Conservation (phyloP, 192 early-diverging fungal species). For the Coemansia sp. region DNA sequence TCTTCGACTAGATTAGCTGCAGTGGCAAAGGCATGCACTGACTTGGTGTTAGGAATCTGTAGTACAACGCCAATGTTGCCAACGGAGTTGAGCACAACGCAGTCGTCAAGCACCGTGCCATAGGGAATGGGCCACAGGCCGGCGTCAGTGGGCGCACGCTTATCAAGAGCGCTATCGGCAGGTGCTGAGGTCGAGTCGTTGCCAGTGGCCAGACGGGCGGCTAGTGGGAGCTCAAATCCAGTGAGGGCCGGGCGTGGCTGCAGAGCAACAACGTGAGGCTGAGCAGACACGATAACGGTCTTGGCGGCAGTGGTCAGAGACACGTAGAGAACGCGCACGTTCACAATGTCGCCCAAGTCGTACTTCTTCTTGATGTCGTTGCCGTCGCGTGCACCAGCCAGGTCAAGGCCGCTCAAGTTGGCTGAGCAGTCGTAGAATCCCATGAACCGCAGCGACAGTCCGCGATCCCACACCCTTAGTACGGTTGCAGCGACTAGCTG, state of each 20-base stretch:
- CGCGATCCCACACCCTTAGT: constrained; percentile 63
- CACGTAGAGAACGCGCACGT: constrained; percentile 74
- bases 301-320: constrained; percentile 67
- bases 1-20: constrained; percentile 75
- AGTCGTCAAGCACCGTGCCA: constrained; percentile 70
- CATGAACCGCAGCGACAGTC: constrained; percentile 73
- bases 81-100: constrained; percentile 65
- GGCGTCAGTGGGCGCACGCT: constrained; percentile 17
- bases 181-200: constrained; percentile 3
- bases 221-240: constrained; percentile 40
- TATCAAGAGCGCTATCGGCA: constrained; percentile 9
- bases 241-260: constrained; percentile 40
- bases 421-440: constrained; percentile 78
- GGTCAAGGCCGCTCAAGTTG: constrained; percentile 54
- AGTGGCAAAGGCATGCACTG: constrained; percentile 30
- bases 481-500: constrained; percentile 69
- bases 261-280: constrained; percentile 62
- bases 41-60: constrained; percentile 44
- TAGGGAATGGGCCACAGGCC: constrained; percentile 64
- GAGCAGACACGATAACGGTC: constrained; percentile 60
- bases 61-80: constrained; percentile 65
- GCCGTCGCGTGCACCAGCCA: constrained; percentile 58
- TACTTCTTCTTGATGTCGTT: constrained; percentile 60
- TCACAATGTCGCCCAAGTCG: constrained; percentile 64
- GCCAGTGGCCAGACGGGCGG: constrained; percentile 26